Conservation (phyloP, 352 stramenopile species). For the Phytophthora aleatoria region DNA sequence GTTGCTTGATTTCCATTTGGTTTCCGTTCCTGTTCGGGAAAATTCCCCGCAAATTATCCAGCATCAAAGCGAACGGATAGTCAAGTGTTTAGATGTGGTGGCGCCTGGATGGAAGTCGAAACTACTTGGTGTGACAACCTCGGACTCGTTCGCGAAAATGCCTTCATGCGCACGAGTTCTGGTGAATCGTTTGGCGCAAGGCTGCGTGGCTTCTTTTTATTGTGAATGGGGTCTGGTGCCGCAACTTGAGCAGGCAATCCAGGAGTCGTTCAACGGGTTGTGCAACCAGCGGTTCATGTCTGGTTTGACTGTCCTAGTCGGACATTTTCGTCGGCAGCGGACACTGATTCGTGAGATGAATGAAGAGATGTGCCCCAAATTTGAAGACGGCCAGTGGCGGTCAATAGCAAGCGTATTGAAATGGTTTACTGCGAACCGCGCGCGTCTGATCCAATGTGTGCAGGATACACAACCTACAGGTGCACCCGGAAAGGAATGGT, state of each 20-base stretch:
- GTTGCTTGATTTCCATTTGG: slow-evolving; percentile 35
- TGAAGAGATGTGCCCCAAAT: slow-evolving; percentile 29
- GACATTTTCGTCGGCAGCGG: slow-evolving; percentile 29
- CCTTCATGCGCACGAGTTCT: slow-evolving; percentile 15
- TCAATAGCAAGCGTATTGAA: slow-evolving; percentile 26
- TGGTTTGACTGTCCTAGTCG: slow-evolving; percentile 21
- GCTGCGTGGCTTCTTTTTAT: slow-evolving; percentile 24
- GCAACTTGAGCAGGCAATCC: slow-evolving; percentile 29
- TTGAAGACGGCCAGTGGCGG: slow-evolving; percentile 31
- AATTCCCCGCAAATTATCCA: slow-evolving; percentile 22
- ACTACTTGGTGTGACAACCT: slow-evolving; percentile 26
- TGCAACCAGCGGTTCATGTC: slow-evolving; percentile 30
- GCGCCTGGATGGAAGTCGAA: slow-evolving; percentile 25
- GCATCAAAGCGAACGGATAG: slow-evolving; percentile 20
- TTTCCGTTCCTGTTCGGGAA: slow-evolving; percentile 32
- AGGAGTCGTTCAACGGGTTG: slow-evolving; percentile 26
- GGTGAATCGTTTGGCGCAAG: slow-evolving; percentile 15
- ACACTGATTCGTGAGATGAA: slow-evolving; percentile 34
- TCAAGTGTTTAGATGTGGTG: slow-evolving; percentile 35
- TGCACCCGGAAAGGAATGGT: slow-evolving; percentile 35
- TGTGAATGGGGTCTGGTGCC: slow-evolving; percentile 22
- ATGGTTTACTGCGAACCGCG: slow-evolving; percentile 27
- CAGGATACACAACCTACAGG: slow-evolving; percentile 19
- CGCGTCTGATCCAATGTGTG: slow-evolving; percentile 18
- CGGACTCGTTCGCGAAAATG: slow-evolving; percentile 21